Conservation (phyloP, 1,139 yeast genomes). For the Candida dubliniensis region DNA sequence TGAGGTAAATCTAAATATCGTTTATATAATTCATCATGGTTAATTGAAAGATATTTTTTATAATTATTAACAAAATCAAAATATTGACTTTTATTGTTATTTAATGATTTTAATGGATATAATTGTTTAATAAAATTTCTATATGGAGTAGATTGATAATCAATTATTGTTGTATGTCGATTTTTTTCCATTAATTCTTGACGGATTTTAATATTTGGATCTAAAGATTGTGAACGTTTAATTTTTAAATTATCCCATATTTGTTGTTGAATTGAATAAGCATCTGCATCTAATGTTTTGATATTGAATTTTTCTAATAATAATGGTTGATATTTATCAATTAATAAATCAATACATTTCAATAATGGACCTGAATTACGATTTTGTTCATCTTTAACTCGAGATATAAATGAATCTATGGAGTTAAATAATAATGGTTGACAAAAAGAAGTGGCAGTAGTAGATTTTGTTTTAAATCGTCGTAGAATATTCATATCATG, state of each 20-base stretch:
- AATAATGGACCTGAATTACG: slow-evolving; percentile 12
- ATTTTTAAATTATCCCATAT: slow-evolving; percentile 13
- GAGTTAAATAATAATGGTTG: slow-evolving; percentile 3
- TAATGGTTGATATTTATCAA: slow-evolving; percentile 13
- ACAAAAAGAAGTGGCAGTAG: not conserved
- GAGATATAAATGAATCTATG: slow-evolving; percentile 6
- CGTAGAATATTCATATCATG: slow-evolving; percentile 11
- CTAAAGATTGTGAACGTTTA: slow-evolving; percentile 1
- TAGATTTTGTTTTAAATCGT: slow-evolving; percentile 1
- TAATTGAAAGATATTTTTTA: slow-evolving; percentile 20
- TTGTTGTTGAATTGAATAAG: slow-evolving; percentile 10
- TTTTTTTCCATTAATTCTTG: slow-evolving; percentile 4
- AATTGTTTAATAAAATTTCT: slow-evolving; percentile 31
- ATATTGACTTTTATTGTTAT: slow-evolving; percentile 3
- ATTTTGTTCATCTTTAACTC: slow-evolving; percentile 10
- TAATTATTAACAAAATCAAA: slow-evolving; percentile 13
- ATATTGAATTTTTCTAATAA: slow-evolving; percentile 13
- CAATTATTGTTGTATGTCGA: not conserved
- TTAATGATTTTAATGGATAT: slow-evolving; percentile 27
- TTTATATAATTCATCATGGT: slow-evolving; percentile 29
- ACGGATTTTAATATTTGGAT: slow-evolving; percentile 1
- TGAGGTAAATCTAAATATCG: slow-evolving; percentile 37
- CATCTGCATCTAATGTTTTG: slow-evolving; percentile 1
- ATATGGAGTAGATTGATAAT: slow-evolving; percentile 6
- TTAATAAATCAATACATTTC: slow-evolving; percentile 14